Base-by-base conservation (phyloP, 257 asterid genomes). In the Dorcoceras hygrometricum region DNA sequence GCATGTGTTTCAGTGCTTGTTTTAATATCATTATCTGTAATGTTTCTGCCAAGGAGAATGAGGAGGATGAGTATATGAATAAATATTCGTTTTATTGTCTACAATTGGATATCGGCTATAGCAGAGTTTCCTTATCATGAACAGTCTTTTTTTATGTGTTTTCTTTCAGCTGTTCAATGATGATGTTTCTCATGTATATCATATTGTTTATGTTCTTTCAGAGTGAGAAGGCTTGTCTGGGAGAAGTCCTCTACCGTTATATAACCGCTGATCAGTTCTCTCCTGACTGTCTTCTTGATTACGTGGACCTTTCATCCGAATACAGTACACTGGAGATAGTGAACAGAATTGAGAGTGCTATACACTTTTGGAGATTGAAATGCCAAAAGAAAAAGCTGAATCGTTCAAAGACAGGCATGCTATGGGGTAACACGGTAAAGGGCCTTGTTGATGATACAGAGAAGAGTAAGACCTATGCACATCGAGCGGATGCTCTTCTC, bases 141-240 rank as follows among this genome's bases (percentile, higher is more conserved):
- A 39, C 43, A 39, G n/a, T n/a, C 14, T 39, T 39, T 39, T 39
- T 39, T 10, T 39, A 12, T 39, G 50, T 12, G n/a, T 29, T 19
- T 46, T 64, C 57, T 46, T 57, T 14, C 25, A 22, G 67, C n/a
- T 36, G 31, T 63, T 8, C 23, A 31, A 34, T 14, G 59, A 16
- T 46, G 14, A 59, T 24, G 22, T 69, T 20, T 53, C 27, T 53
- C 56, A 60, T 23, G 14, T 51, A 48, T 43, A 36, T 61, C 59
- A 4, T 57, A 25, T 26, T 39, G n/a, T 53, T 61, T 25, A 53
- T 62, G 23, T 39, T 23, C 20, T 77, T 78, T 19, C 95, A 92
- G 97, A 90, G 82, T 66, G 97, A 78, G 76, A 93, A 85, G 82
- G 86, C 88, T 66, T 87, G 96, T 80, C 79, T 89, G 59, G 95